Conservation (phyloP, 169 alveolate species). For the Eimeria brunetti region DNA sequence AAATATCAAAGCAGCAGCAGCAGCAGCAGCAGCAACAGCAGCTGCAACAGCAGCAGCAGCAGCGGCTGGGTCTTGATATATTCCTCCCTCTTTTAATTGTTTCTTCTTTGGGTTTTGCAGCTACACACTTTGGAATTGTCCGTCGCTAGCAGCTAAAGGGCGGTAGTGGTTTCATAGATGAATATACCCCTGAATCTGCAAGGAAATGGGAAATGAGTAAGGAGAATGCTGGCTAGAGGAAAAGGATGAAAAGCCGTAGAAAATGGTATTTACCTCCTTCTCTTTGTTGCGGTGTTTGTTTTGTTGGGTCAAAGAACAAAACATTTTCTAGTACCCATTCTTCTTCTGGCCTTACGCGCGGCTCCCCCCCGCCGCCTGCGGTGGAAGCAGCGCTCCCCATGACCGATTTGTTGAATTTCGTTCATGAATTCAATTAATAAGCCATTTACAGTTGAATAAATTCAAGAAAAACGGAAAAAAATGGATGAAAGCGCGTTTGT, state of each 20-base stretch:
- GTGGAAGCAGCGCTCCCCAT: constrained; percentile 65
- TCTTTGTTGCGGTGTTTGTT: not conserved
- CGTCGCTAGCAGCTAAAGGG: no score
- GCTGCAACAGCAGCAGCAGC: no score
- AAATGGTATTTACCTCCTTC: constrained; percentile 1
- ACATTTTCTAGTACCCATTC: constrained; percentile 69
- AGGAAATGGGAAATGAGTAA: no score
- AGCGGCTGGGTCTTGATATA: not conserved
- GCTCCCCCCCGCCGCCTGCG: constrained; percentile 9
- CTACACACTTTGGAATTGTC: not conserved
- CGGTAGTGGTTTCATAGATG: no score
- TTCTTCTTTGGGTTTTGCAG: no score
- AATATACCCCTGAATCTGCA: no score
- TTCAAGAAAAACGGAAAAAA: not conserved
- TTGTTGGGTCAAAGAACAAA: constrained; percentile 66
- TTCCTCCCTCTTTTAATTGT: not conserved
- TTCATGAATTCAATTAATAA: not conserved
- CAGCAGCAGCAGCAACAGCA: no score
- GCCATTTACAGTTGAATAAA: not conserved
- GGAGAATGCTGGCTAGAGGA: not conserved
- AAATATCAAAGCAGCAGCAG: no score
- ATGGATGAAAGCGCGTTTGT: not conserved
- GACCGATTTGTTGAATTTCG: not conserved
- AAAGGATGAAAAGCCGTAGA: not conserved
- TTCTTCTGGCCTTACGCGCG: constrained; percentile 17